Percentiles rank a stretch among this genome's conserved stretches.
Conservation (phyloP, 1,284 basidiomycete genomes). For the Veloporphyrellus conicus region DNA sequence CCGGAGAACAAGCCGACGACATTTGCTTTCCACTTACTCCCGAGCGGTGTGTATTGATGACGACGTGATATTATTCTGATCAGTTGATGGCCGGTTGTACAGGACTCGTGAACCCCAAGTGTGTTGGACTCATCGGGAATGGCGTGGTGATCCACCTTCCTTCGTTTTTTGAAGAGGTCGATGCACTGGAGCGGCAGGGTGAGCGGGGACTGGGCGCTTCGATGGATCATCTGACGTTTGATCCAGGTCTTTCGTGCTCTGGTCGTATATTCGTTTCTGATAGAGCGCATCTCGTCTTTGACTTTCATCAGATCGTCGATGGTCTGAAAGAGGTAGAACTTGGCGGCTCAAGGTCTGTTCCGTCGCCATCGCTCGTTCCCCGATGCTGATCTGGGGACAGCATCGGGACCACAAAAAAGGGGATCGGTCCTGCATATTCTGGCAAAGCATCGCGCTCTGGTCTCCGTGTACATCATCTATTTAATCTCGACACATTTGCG, state of each 20-base stretch:
- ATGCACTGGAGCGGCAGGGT: constrained; percentile 85
- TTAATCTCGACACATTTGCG: constrained; percentile 84
- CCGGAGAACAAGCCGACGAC: constrained; percentile 71
- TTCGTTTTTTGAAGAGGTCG: constrained; percentile 92
- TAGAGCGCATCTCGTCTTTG: constrained; percentile 94
- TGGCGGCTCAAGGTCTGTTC: constrained; percentile 73
- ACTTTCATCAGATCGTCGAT: constrained; percentile 99
- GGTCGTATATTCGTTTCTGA: constrained; percentile 90
- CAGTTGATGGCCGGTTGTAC: neutral
- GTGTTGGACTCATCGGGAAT: constrained; percentile 85
- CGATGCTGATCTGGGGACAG: constrained; percentile 36
- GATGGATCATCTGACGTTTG: constrained; percentile 6
- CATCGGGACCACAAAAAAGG: constrained; percentile 97
- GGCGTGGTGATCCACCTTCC: constrained; percentile 96
- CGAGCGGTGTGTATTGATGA: constrained; percentile 64
- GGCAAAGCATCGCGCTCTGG: constrained; percentile 96
- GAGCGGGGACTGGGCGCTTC: constrained; percentile 12
- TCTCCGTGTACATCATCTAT: constrained; percentile 93
- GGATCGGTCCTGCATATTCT: constrained; percentile 98
- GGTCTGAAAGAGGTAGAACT: constrained; percentile 97
- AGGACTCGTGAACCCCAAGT: constrained; percentile 90
- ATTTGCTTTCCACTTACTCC: constrained; percentile 94
- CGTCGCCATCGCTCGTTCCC: neutral
- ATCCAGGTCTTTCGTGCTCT: constrained; percentile 78
- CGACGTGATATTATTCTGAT: constrained; percentile 2